phyloP scores from a whole-genome alignment of 805 yeast species.

The Clavispora asparagi region DNA sequence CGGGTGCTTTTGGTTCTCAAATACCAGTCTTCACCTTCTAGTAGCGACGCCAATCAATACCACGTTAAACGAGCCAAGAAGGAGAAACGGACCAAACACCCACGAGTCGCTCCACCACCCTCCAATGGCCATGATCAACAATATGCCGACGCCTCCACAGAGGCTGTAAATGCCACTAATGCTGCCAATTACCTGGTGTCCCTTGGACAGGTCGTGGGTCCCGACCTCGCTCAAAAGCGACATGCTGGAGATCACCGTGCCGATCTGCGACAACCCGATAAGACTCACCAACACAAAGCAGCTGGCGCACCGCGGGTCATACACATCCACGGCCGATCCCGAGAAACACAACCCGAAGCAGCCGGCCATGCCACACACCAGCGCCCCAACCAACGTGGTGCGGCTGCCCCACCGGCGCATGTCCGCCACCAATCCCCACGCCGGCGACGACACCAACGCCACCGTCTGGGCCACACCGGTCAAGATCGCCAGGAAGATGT shows the following conservation, averaged over 20 bases:
- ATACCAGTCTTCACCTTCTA: too few species aligned
- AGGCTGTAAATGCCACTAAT: constrained; percentile 67
- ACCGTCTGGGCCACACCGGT: constrained; percentile 62
- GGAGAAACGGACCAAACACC: constrained; percentile 54
- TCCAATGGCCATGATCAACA: constrained; percentile 55
- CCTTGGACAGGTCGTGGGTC: constrained; percentile 13
- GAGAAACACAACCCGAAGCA: constrained; percentile 26
- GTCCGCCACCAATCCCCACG: constrained; percentile 59
- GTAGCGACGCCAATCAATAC: constrained; percentile 4
- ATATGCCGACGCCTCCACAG: constrained; percentile 63
- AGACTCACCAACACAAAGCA: constrained; percentile 37
- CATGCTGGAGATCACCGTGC: constrained; percentile 58
- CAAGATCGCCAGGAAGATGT: constrained; percentile 58
- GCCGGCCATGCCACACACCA: constrained; percentile 41
- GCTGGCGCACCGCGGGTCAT: constrained; percentile 31
- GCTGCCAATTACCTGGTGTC: constrained; percentile 53
- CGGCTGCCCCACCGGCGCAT: constrained; percentile 23
- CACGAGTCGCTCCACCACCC: constrained; percentile 55
- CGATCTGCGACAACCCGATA: constrained; percentile 59
- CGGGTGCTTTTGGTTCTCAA: too few species aligned
- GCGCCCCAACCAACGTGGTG: constrained; percentile 29
- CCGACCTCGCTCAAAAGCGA: constrained; percentile 41
- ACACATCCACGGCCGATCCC: constrained; percentile 14
- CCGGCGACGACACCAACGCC: constrained; percentile 56
- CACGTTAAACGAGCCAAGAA: constrained; percentile 40